These are phyloP conservation scores for Pyrrhoderma noxium DNA, from an alignment of 1,284 basidiomycete genomes.

Conservation along the genomic window DNA sequence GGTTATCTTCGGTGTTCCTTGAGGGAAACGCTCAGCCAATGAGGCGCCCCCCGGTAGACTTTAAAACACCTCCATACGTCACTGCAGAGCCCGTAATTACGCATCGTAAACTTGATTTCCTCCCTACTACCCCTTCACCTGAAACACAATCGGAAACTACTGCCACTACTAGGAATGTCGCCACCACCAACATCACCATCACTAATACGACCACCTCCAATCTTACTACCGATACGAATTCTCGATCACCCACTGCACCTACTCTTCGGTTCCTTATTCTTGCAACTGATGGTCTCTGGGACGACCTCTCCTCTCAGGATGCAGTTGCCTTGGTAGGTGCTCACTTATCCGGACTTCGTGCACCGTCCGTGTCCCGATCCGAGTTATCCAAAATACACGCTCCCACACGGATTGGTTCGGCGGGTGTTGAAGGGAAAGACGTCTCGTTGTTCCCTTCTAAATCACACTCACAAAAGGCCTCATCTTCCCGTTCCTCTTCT, in stretches of 20 bases:
- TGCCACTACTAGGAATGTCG: neutral
- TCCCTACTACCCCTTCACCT: slow-evolving; percentile 24
- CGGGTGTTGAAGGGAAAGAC: slow-evolving; percentile 62
- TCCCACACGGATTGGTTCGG: slow-evolving; percentile 36
- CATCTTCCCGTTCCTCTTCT: too few species aligned
- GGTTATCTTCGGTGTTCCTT: slow-evolving; percentile 63
- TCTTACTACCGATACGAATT: too few species aligned
- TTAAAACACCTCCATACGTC: slow-evolving; percentile 94
- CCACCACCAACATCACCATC: too few species aligned
- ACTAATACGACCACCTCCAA: too few species aligned
- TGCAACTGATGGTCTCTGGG: slow-evolving; percentile 87
- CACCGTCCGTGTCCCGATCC: slow-evolving; percentile 47
- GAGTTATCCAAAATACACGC: slow-evolving; percentile 43
- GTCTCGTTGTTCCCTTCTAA: slow-evolving; percentile 27
- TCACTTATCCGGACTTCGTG: slow-evolving; percentile 69
- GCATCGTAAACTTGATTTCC: slow-evolving; percentile 58
- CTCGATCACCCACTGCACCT: too few species aligned
- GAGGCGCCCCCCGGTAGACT: slow-evolving; percentile 49
- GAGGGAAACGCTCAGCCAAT: slow-evolving; percentile 53
- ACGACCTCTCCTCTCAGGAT: slow-evolving; percentile 90
- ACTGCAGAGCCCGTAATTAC: slow-evolving; percentile 87
- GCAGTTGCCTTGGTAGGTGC: slow-evolving; percentile 87
- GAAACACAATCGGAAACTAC: neutral
- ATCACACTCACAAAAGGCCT: neutral
- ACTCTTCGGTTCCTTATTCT: slow-evolving; percentile 55